Evolutionary conservation across 2,329 filamentous ascomycete genomes (phyloP).

Genomic region (Calonectria montana): DNA sequence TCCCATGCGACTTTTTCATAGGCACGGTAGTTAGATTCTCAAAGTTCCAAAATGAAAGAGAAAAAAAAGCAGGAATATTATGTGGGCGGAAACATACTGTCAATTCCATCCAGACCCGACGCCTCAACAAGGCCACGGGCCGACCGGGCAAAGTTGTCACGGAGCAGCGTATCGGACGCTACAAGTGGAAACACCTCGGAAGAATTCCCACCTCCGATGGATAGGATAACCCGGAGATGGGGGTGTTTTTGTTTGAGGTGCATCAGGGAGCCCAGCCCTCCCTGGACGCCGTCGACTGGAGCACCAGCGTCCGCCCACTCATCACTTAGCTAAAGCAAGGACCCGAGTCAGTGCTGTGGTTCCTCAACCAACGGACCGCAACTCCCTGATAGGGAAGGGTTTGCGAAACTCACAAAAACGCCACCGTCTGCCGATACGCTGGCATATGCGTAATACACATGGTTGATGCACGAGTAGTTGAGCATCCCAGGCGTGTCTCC

Average conservation of each 20-base stretch:
- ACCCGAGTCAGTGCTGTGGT: slow-evolving; percentile 41
- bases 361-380: slow-evolving; percentile 11
- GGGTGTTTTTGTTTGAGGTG: slow-evolving; percentile 77
- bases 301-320: slow-evolving; percentile 81
- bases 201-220: slow-evolving; percentile 76
- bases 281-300: slow-evolving; percentile 76
- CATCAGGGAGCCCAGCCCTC: slow-evolving; percentile 79
- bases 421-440: slow-evolving; percentile 78
- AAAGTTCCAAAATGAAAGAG: not conserved
- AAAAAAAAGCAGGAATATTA: not conserved
- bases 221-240: slow-evolving; percentile 80
- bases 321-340: slow-evolving; percentile 73
- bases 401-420: slow-evolving; percentile 73
- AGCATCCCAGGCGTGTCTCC: slow-evolving; percentile 79
- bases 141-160: slow-evolving; percentile 78
- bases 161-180: slow-evolving; percentile 67
- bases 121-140: slow-evolving; percentile 75
- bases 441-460: slow-evolving; percentile 87
- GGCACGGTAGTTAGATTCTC: slow-evolving; percentile 23
- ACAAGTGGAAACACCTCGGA: slow-evolving; percentile 76
- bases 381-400: slow-evolving; percentile 9
- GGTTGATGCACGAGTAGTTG: slow-evolving; percentile 81
- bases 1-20: slow-evolving; percentile 78
- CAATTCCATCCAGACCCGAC: slow-evolving; percentile 72
- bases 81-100: slow-evolving; percentile 65